Evolutionary conservation across 208 protist genomes (phyloP).

Genomic region (Leptomonas seymouri): DNA sequence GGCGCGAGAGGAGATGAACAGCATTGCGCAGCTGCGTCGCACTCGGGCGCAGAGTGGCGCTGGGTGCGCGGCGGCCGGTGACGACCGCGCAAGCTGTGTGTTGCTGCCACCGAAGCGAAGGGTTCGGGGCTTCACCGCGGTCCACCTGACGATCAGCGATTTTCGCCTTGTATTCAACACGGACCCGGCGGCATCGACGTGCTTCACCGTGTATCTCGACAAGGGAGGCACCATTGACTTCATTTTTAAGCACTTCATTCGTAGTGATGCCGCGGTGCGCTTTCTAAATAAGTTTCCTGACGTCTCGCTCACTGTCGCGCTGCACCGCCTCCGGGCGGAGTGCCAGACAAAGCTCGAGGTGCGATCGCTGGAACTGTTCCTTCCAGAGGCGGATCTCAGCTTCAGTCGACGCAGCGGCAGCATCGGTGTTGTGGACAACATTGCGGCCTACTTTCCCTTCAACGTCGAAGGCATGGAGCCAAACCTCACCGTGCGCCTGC

Average conservation of each 20-base stretch:
- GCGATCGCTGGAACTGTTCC: slow-evolving; percentile 78
- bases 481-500: slow-evolving; percentile 65
- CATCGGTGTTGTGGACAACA: slow-evolving; percentile 29
- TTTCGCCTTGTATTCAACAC: slow-evolving; percentile 71
- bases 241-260: slow-evolving; percentile 42
- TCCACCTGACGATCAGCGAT: slow-evolving; percentile 69
- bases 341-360: slow-evolving; percentile 89
- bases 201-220: slow-evolving; percentile 71
- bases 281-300: slow-evolving; percentile 40
- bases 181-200: slow-evolving; percentile 66
- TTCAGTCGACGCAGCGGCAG: slow-evolving; percentile 43
- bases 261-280: background rate
- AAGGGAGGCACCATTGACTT: slow-evolving; percentile 59
- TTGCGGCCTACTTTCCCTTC: slow-evolving; percentile 57
- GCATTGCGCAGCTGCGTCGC: slow-evolving; percentile 30
- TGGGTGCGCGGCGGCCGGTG: background rate
- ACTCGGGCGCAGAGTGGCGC: background rate
- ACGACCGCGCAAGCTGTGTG: background rate
- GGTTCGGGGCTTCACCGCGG: slow-evolving; percentile 25
- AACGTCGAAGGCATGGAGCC: slow-evolving; percentile 54
- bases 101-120: slow-evolving; percentile 6
- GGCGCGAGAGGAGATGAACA: slow-evolving; percentile 29
- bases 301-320: slow-evolving; percentile 44
- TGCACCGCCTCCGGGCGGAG: slow-evolving; percentile 65
- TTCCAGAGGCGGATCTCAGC: slow-evolving; percentile 59